Evolutionary conservation across 1,284 basidiomycete genomes (phyloP), one percentile per base, ranked within the genome.

Genomic region (Ustilago nuda): DNA sequence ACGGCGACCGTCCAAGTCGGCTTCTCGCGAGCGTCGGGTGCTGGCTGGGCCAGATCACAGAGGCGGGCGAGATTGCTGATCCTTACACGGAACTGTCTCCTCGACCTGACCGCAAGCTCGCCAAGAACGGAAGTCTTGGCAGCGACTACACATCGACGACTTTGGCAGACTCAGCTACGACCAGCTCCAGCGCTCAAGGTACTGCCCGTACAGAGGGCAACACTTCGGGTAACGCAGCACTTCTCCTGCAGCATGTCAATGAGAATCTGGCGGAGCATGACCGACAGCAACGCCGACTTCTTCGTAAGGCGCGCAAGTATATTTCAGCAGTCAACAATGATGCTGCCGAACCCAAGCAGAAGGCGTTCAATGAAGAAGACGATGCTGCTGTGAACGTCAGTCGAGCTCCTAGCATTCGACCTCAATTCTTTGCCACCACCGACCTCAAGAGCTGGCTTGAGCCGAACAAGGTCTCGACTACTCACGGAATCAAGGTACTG

Each of bases 361-460:
- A 56, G n/a, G 15, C 43, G 17, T 30, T 27, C 15, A 45, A 27
- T 2, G 46, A 43, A 4, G 50, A 11, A 4, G 32, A 57, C 1
- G 45, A 41, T 5, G 39, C 35, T 7, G 41, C 37, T 13, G 51
- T 12, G 27, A 61, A 61, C 17, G 46, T 79, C 35, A 73, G 74
- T n/a, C 79, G 79, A 8, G 73, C 76, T 33, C 72, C 76, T 4
- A 81, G 81, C 56, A 80, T 83, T 33, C 72, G 75, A 30, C 82
- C 82, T 36, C 79, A 82, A 17, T 82, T 82, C 61, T 75, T 56
- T 19, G 72, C 82, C 15, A 76, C 75, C 9, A 83, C 82, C 8
- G 68, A 79, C 33, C 73, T 83, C 15, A 66, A 78, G 39, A 81
- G 68, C 67, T 83, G 82, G 82, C 77, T 82, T 4, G 65, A 69